Base-by-base conservation (phyloP, 768 basidiomycete species). In the Zangia roseola region DNA sequence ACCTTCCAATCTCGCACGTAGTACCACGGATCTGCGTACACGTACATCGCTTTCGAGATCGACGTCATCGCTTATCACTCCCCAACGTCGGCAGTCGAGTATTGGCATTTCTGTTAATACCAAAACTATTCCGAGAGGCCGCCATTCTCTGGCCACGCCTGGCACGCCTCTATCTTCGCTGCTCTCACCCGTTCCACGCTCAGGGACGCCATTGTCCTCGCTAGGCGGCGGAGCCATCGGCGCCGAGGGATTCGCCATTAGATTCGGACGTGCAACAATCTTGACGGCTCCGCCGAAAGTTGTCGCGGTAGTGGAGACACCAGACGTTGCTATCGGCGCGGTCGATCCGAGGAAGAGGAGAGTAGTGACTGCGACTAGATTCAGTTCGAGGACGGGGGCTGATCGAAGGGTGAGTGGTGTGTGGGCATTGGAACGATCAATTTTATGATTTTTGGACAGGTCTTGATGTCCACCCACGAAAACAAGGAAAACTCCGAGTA, bases 251-350 rank as follows among this genome's bases (percentile, higher is more conserved):
- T 80, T 80, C 55, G 57, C 77, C 0, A 63, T 81, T 16, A 68
- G 79, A 24, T 86, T 77, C 53, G 87, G 88, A 1, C 75, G 86
- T 13, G 86, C 88, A 0, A 82, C 88, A 13, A 83, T 88, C 37
- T 68, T 92, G 68, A 90, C 86, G 10, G 86, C 86, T 14, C 87
- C 90, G n/a, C 91, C 92, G 14, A 84, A 84, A 61, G 70, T 94
- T 24, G 79, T 94, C 16, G 89, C 86, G 5, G 71, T 93, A 25
- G 85, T 94, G 16, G 88, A 88, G 65, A 92, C 89, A 10, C 89
- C 91, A 0, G 92, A 93, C 62, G 84, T 92, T 9, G 91, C 84
- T n/a, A 82, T 91, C 31, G 92, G 92, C 9, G 88, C 91, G 20
- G 88, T 93, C 9, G 92, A 94, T 65, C 82, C 89, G 16, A 74